phyloP scores from a whole-genome alignment of 352 stramenopile species.

The Globisporangium lucens region DNA sequence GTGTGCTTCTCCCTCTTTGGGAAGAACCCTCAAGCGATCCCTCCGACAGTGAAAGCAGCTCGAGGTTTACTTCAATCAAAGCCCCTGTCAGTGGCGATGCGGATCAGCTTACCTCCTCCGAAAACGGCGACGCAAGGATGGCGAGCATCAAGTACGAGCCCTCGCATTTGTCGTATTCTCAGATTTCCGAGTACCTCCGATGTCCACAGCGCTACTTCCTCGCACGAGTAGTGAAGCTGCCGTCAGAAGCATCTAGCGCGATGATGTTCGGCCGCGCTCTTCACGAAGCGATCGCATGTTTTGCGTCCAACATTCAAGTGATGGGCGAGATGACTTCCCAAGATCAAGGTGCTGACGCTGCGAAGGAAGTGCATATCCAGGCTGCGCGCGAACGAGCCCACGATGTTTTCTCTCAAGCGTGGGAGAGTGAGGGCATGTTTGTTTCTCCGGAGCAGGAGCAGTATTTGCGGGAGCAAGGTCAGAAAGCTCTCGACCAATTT shows the following conservation, averaged over 20 bases:
- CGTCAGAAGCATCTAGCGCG: constrained; percentile 38
- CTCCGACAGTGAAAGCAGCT: neutral
- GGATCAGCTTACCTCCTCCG: neutral
- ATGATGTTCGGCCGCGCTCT: constrained; percentile 78
- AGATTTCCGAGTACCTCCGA: constrained; percentile 76
- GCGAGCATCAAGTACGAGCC: constrained; percentile 37
- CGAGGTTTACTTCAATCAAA: neutral
- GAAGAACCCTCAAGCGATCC: neutral
- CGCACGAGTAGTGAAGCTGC: constrained; percentile 56
- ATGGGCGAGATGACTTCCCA: constrained; percentile 18
- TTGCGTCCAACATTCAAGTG: constrained; percentile 30
- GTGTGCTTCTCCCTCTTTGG: constrained; percentile 33
- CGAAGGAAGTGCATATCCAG: neutral
- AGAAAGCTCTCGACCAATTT: constrained; percentile 41
- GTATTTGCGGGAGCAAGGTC: constrained; percentile 33
- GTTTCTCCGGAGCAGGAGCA: constrained; percentile 30
- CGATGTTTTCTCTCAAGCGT: neutral
- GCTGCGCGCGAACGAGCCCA: constrained; percentile 11
- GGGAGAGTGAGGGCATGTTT: constrained; percentile 39
- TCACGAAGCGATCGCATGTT: constrained; percentile 65
- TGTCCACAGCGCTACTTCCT: constrained; percentile 83
- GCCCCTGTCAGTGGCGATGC: neutral
- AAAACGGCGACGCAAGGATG: neutral
- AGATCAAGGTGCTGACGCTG: constrained; percentile 13
- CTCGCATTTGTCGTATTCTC: constrained; percentile 73